A percentile compares a stretch with the other conserved stretches of the same genome.
These are phyloP conservation scores for Phaeosphaeria sp. DNA, from an alignment of 2,329 filamentous ascomycete species.

Conservation along the genomic window DNA sequence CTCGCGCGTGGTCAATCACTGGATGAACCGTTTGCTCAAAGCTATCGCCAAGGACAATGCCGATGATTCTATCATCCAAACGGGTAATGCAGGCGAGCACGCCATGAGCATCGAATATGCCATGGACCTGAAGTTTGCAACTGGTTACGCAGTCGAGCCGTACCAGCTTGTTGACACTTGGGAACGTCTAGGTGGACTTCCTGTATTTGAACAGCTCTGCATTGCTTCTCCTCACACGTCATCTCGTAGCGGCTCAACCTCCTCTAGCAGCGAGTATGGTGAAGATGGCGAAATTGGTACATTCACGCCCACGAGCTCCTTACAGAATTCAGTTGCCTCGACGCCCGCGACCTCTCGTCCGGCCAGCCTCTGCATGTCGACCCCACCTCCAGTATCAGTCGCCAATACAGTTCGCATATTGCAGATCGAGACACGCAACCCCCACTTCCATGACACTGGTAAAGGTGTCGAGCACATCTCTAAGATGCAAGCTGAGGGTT, in stretches of 20 bases:
- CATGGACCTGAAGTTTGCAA: constrained; percentile 18
- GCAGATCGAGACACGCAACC: constrained; percentile 20
- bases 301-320: neutral
- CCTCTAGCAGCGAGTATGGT: neutral
- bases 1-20: constrained; percentile 19
- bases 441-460: constrained; percentile 18
- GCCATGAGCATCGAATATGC: constrained; percentile 21
- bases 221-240: neutral
- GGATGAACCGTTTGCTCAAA: constrained; percentile 17
- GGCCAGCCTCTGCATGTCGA: neutral
- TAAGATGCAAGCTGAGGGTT: constrained; percentile 17
- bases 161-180: constrained; percentile 19
- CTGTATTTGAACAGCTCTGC: neutral
- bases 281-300: neutral
- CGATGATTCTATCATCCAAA: constrained; percentile 4
- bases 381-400: neutral
- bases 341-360: neutral
- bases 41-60: neutral
- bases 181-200: constrained; percentile 7
- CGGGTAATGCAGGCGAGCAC: constrained; percentile 24
- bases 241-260: neutral
- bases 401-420: constrained; percentile 9
- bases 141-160: constrained; percentile 22
- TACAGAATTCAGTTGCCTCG: neutral
- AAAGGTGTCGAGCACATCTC: constrained; percentile 18